Percentiles rank a stretch among this genome's conserved stretches.
phyloP scores from a whole-genome alignment of 2,329 filamentous ascomycete species.

The Arthrinium puccinioides region DNA sequence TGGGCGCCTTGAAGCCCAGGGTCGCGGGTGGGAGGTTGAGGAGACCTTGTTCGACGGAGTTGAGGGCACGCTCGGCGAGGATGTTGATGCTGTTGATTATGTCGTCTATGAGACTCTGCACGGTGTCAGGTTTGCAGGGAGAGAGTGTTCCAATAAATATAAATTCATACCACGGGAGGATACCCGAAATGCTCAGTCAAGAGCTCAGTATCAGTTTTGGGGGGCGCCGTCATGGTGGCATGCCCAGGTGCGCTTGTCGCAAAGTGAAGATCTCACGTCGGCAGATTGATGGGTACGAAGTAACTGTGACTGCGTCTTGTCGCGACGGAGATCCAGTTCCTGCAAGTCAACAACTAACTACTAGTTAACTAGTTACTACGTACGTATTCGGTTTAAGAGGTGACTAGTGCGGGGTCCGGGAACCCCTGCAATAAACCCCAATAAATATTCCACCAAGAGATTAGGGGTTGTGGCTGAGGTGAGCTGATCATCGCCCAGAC shows the following conservation, averaged over 20 bases:
- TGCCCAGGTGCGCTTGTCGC: constrained; percentile 12
- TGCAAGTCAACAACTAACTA: too few species aligned
- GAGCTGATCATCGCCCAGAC: too few species aligned
- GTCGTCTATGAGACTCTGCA: constrained; percentile 86
- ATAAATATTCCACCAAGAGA: too few species aligned
- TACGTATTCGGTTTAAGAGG: too few species aligned
- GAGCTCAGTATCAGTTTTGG: constrained; percentile 52
- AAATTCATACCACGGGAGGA: constrained; percentile 69
- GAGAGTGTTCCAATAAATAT: too few species aligned
- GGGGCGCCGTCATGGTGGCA: constrained; percentile 21
- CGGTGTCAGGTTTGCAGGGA: background rate
- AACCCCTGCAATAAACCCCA: too few species aligned
- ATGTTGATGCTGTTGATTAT: constrained; percentile 97
- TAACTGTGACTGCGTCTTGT: too few species aligned
- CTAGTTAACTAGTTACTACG: too few species aligned
- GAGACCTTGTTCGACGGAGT: constrained; percentile 79
- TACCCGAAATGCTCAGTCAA: constrained; percentile 95
- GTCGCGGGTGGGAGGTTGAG: constrained; percentile 63
- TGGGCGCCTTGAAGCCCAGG: constrained; percentile 66
- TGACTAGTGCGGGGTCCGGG: too few species aligned
- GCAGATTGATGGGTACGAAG: background rate
- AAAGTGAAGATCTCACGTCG: constrained; percentile 2
- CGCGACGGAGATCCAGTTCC: too few species aligned
- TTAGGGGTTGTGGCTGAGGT: too few species aligned
- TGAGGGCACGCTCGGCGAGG: constrained; percentile 81